These are phyloP conservation scores for Aspergillus glaucus DNA, from an alignment of 2,329 filamentous ascomycete species.

Conservation along the genomic window DNA sequence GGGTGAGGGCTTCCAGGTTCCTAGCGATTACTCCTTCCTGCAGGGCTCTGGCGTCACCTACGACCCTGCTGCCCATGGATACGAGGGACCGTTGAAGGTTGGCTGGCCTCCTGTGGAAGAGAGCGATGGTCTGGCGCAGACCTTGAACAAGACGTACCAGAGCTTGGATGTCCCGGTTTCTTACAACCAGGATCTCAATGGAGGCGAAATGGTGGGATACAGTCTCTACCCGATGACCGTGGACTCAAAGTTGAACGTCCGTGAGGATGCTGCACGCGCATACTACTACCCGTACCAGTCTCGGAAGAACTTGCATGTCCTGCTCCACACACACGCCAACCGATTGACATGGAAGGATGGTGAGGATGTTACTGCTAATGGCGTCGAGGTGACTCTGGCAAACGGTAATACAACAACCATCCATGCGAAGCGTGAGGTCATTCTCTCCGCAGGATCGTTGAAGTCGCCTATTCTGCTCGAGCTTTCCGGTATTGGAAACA, in stretches of 20 bases:
- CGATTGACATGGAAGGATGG: conserved; percentile 33
- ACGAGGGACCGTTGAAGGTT: conserved; percentile 24
- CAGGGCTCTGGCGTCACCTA: conserved; percentile 21
- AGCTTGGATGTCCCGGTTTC: conserved; percentile 31
- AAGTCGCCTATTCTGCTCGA: conserved; percentile 54
- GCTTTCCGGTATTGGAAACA: conserved; percentile 53
- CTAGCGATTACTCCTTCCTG: conserved; percentile 14
- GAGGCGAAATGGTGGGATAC: conserved; percentile 41
- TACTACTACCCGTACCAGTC: conserved; percentile 42
- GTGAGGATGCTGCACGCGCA: conserved; percentile 43
- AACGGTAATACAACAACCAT: conserved; percentile 20
- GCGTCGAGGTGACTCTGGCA: conserved; percentile 22
- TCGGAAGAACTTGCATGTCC: conserved; percentile 40
- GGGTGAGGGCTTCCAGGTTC: conserved; percentile 22
- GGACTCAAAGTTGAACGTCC: conserved; percentile 30
- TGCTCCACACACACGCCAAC: conserved; percentile 39
- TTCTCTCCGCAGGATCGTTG: conserved; percentile 54
- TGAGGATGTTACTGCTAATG: conserved; percentile 18
- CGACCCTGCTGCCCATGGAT: conserved; percentile 22
- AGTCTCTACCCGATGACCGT: conserved; percentile 39
- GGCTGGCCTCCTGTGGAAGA: conserved; percentile 19
- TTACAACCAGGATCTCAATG: conserved; percentile 40
- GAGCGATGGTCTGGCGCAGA: conserved; percentile 18
- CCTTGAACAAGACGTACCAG: conserved; percentile 35
- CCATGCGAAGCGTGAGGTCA: conserved; percentile 45